Conservation (phyloP, 2,329 filamentous ascomycete genomes). For the Aspergillus ochraceoroseus region DNA sequence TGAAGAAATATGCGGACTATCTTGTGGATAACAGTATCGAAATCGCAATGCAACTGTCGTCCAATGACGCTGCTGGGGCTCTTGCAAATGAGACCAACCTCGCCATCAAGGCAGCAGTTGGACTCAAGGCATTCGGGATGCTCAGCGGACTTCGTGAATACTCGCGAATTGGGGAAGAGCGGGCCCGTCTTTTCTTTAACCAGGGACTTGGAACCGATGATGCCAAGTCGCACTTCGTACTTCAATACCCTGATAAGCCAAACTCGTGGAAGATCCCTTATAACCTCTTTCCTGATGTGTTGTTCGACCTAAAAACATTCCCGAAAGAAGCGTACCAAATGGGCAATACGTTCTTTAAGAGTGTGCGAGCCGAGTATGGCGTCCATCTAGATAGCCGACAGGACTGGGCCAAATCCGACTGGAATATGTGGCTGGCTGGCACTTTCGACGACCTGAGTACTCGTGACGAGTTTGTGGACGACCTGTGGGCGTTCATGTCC, state of each 20-base stretch:
- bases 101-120: slow-evolving; percentile 47
- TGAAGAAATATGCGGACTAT: slow-evolving; percentile 42
- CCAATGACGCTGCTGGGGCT: slow-evolving; percentile 42
- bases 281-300: slow-evolving; percentile 42
- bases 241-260: slow-evolving; percentile 37
- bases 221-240: slow-evolving; percentile 38
- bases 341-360: slow-evolving; percentile 36
- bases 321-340: slow-evolving; percentile 34
- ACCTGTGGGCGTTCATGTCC: slow-evolving; percentile 42
- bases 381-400: slow-evolving; percentile 40
- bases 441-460: slow-evolving; percentile 30
- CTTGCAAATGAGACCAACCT: slow-evolving; percentile 46
- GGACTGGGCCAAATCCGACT: slow-evolving; percentile 44
- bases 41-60: slow-evolving; percentile 40
- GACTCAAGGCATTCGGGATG: slow-evolving; percentile 44
- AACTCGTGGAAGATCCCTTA: slow-evolving; percentile 39
- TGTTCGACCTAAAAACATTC: slow-evolving; percentile 40
- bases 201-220: slow-evolving; percentile 35
- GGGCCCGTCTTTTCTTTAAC: slow-evolving; percentile 35
- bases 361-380: slow-evolving; percentile 35
- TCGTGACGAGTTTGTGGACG: slow-evolving; percentile 36
- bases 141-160: slow-evolving; percentile 38
- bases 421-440: slow-evolving; percentile 44
- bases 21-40: slow-evolving; percentile 39
- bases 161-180: slow-evolving; percentile 33